These are phyloP conservation scores for Botrytis fabae DNA, from an alignment of 2,329 filamentous ascomycete species.

Conservation along the genomic window DNA sequence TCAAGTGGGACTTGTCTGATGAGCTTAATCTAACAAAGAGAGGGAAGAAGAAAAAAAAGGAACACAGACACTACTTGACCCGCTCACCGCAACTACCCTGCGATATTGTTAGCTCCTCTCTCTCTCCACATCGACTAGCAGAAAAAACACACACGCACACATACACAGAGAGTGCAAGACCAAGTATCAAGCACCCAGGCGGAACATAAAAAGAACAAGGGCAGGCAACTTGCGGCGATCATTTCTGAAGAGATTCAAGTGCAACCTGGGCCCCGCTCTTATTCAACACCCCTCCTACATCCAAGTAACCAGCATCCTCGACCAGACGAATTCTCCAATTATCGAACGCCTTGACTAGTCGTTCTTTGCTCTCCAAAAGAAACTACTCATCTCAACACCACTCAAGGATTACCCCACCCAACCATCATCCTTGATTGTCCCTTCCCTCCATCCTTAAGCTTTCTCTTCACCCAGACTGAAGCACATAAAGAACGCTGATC, in stretches of 20 bases:
- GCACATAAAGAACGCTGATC: conserved; percentile 43
- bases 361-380: conserved; percentile 13
- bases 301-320: conserved; percentile 22
- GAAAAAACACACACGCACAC: neutral
- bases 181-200: conserved; percentile 21
- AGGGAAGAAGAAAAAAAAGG: neutral
- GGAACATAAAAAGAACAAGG: conserved; percentile 25
- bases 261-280: conserved; percentile 26
- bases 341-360: conserved; percentile 22
- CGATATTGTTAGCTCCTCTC: neutral
- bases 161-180: conserved; percentile 16
- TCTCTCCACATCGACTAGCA: conserved; percentile 24
- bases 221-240: conserved; percentile 32
- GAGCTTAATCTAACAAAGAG: conserved; percentile 34
- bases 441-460: conserved; percentile 23
- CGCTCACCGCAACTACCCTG: conserved; percentile 20
- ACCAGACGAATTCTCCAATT: conserved; percentile 28
- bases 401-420: conserved; percentile 26
- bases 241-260: conserved; percentile 32
- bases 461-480: conserved; percentile 28
- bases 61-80: conserved; percentile 12
- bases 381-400: conserved; percentile 20
- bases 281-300: conserved; percentile 21
- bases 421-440: conserved; percentile 32
- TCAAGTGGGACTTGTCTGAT: conserved; percentile 32